Base-by-base conservation (phyloP, 2,329 filamentous ascomycete genomes). In the Dichotomopilus funicola region DNA sequence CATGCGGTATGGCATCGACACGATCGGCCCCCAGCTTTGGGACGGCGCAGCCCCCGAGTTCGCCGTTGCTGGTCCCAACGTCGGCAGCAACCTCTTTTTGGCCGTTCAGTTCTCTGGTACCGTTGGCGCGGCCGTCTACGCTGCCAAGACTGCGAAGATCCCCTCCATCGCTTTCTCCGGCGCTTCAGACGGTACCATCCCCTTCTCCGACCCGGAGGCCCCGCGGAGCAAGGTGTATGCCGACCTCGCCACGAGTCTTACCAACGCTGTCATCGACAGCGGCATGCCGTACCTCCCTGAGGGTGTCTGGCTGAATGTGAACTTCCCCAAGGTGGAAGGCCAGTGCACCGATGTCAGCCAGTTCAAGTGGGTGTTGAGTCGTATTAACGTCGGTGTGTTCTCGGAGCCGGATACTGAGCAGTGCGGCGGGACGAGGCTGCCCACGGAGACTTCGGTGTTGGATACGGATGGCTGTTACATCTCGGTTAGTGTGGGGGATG, bases 81-180 rank as follows among this genome's bases (percentile, higher is more conserved):
- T 78, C 40, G 77, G 76, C 59, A 65, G 71, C 48, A 88, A 87
- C 67, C 65, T 86, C 4, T 85, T 75, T 38, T 62, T 82, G 11
- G 66, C 72, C 1, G 76, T 80, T 0, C 78, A 71, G 27, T 77
- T 86, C 66, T 87, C 84, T 1, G 85, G 86, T 5, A 88, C 86
- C 27, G 80, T 86, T n/a, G 84, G 85, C 50, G 81, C 82, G 0
- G 81, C 85, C 6, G 75, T 73, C 37, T 81, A 82, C 60, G 83
- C 85, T 0, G 79, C 74, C 4, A 67, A 72, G 42, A 71, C 78
- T 19, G 72, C 71, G 1, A 76, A 78, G 1, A 79, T 88, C 55
- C 86, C 86, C 0, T 80, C 79, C n/a, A 78, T 89, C 54, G 86
- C 85, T 12, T 88, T 89, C 70, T 83, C 80, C 0, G 85, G 84